phyloP scores from a whole-genome alignment of 371 early-diverging fungal genomes.

The Rhizopus delemar region DNA sequence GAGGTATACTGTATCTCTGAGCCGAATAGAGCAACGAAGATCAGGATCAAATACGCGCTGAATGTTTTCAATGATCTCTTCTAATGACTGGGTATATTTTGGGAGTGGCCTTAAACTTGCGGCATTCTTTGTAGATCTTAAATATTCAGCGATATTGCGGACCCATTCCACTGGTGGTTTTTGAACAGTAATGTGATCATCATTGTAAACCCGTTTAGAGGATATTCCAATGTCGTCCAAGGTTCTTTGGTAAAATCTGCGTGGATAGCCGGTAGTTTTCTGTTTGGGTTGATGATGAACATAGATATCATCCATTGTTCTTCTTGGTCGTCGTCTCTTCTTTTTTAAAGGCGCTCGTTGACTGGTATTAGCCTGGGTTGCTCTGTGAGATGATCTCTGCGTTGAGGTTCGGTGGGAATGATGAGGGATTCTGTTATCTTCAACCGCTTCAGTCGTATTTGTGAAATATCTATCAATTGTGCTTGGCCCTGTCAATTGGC shows the following conservation, averaged over 20 bases:
- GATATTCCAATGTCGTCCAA: background rate
- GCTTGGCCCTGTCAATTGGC: background rate
- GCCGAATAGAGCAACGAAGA: slow-evolving; percentile 6
- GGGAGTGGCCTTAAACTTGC: background rate
- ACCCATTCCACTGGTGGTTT: slow-evolving; percentile 1
- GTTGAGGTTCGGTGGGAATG: background rate
- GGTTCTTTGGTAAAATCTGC: background rate
- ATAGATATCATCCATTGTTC: slow-evolving; percentile 17
- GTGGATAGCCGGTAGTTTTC: no score
- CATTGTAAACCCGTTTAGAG: slow-evolving; percentile 1
- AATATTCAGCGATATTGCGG: background rate
- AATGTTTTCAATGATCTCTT: slow-evolving; percentile 5
- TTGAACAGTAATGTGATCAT: slow-evolving; percentile 1
- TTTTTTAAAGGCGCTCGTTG: background rate
- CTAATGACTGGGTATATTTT: slow-evolving; percentile 8
- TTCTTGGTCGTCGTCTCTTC: slow-evolving; percentile 3
- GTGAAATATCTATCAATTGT: background rate
- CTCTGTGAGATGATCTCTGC: slow-evolving; percentile 2
- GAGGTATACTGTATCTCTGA: slow-evolving; percentile 16
- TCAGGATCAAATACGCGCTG: slow-evolving; percentile 11
- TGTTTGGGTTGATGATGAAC: slow-evolving; percentile 1
- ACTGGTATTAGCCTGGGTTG: background rate
- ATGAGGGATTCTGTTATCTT: slow-evolving; percentile 12
- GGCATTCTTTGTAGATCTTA: background rate
- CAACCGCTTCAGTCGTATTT: slow-evolving; percentile 1